These are phyloP conservation scores for Penicillium nucicola DNA, from an alignment of 495 filamentous ascomycete genomes.

Conservation along the genomic window DNA sequence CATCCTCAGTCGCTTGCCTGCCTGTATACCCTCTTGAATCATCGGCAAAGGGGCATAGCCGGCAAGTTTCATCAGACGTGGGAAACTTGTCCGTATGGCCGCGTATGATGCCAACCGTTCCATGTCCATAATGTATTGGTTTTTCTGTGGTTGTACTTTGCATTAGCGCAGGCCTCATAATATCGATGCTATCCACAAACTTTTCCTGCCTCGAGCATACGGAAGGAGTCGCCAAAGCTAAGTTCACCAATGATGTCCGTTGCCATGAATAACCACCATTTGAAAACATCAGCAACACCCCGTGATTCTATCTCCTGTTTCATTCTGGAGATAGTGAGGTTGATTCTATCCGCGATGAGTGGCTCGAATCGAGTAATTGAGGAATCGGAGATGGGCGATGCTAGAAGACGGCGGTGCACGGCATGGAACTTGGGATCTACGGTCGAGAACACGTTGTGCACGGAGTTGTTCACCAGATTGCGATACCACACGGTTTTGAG, in stretches of 20 bases:
- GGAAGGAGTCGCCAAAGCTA: slow-evolving; percentile 57
- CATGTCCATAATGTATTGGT: slow-evolving; percentile 39
- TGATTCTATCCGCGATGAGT: slow-evolving; percentile 22
- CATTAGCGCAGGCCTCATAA: not conserved
- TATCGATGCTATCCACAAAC: slow-evolving; percentile 13
- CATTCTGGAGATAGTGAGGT: slow-evolving; percentile 33
- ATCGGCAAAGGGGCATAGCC: slow-evolving; percentile 12
- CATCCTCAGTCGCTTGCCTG: slow-evolving; percentile 44
- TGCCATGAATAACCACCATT: slow-evolving; percentile 57
- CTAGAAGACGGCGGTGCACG: slow-evolving; percentile 30
- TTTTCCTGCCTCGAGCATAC: slow-evolving; percentile 49
- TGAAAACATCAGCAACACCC: slow-evolving; percentile 43
- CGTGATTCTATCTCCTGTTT: slow-evolving; percentile 26
- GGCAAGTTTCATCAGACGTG: slow-evolving; percentile 18
- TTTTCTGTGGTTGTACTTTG: slow-evolving; percentile 23
- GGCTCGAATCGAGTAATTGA: slow-evolving; percentile 25
- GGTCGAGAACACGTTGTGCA: slow-evolving; percentile 32
- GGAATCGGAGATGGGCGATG: slow-evolving; percentile 37
- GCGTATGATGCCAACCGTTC: slow-evolving; percentile 25
- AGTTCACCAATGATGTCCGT: slow-evolving; percentile 55
- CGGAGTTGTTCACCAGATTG: slow-evolving; percentile 6
- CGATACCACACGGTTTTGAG: slow-evolving; percentile 23
- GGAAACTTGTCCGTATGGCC: slow-evolving; percentile 34
- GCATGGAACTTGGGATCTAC: slow-evolving; percentile 29
- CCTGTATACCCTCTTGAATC: slow-evolving; percentile 34